Percentiles rank a stretch among this genome's conserved stretches.
phyloP scores from a whole-genome alignment of 1,139 yeast genomes.

The Taphrina deformans region DNA sequence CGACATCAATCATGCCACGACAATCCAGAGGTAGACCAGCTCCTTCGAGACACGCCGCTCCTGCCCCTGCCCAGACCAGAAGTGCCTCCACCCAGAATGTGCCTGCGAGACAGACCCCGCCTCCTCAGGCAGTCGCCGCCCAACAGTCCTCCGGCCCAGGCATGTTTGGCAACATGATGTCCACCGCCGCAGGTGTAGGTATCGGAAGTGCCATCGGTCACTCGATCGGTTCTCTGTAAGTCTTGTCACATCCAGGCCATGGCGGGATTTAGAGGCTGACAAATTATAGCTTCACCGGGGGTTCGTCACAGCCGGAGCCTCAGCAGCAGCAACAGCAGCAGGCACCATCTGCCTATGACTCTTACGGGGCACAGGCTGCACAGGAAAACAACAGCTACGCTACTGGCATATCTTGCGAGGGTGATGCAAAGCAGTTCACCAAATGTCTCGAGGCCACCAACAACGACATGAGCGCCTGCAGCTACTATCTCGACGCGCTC shows the following conservation, averaged over 20 bases:
- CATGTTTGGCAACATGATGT: slow-evolving; percentile 86
- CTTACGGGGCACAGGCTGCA: slow-evolving; percentile 20
- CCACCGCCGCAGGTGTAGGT: slow-evolving; percentile 99
- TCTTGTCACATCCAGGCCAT: too few relatives aligned
- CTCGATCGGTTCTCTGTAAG: slow-evolving; percentile 70
- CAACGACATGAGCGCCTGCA: slow-evolving; percentile 97
- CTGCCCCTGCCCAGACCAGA: slow-evolving; percentile 69
- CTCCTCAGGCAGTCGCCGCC: slow-evolving; percentile 50
- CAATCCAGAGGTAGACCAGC: slow-evolving; percentile 48
- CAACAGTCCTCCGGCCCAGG: slow-evolving; percentile 74
- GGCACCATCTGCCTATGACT: slow-evolving; percentile 47
- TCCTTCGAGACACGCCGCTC: slow-evolving; percentile 48
- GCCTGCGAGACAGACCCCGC: slow-evolving; percentile 45
- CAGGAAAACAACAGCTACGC: slow-evolving; percentile 24
- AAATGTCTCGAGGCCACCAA: slow-evolving; percentile 89
- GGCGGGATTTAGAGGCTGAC: too few relatives aligned
- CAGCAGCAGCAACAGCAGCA: slow-evolving; percentile 44
- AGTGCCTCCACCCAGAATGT: slow-evolving; percentile 60
- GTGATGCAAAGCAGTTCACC: slow-evolving; percentile 90
- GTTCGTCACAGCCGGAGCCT: slow-evolving; percentile 58
- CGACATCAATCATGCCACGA: slow-evolving; percentile 54
- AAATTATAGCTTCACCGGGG: slow-evolving; percentile 75
- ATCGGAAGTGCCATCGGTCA: slow-evolving; percentile 97
- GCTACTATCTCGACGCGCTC: slow-evolving; percentile 92
- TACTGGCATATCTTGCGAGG: slow-evolving; percentile 65